Conservation (phyloP, 2,329 filamentous ascomycete genomes). For the Ramichloridium luteum region DNA sequence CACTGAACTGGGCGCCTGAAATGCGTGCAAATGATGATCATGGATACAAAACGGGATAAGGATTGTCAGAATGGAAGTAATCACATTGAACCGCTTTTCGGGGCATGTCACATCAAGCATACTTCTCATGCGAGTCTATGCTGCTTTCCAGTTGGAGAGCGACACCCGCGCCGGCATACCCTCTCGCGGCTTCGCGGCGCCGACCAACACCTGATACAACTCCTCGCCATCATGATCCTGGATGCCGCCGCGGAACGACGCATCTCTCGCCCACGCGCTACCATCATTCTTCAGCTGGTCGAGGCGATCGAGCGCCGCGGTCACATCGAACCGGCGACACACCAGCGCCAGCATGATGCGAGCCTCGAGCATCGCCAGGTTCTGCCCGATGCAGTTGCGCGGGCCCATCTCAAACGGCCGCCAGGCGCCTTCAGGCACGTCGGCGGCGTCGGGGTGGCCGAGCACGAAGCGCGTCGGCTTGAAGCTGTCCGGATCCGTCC, state of each 20-base stretch:
- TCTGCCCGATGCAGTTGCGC: slow-evolving; percentile 43
- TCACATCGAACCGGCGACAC: slow-evolving; percentile 38
- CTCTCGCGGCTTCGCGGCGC: slow-evolving; percentile 21
- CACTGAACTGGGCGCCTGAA: no score
- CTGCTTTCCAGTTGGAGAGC: not conserved
- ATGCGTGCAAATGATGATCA: no score
- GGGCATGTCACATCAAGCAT: no score
- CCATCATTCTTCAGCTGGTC: slow-evolving; percentile 23
- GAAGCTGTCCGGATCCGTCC: slow-evolving; percentile 31
- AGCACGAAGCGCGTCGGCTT: slow-evolving; percentile 37
- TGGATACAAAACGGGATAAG: no score
- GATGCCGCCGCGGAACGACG: slow-evolving; percentile 11
- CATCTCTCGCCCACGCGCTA: slow-evolving; percentile 18
- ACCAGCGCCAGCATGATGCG: slow-evolving; percentile 38
- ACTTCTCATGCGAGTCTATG: no score
- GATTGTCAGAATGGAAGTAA: no score
- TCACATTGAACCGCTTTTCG: no score
- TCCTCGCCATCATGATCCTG: slow-evolving; percentile 19
- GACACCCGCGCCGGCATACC: slow-evolving; percentile 18
- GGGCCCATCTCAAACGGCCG: slow-evolving; percentile 43
- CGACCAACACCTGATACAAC: slow-evolving; percentile 19
- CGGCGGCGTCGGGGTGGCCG: slow-evolving; percentile 8
- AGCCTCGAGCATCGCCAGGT: slow-evolving; percentile 40
- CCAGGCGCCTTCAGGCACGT: slow-evolving; percentile 35
- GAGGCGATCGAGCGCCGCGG: slow-evolving; percentile 24